Conservation (phyloP, 208 protist species). For the Trypanosoma vivax region DNA sequence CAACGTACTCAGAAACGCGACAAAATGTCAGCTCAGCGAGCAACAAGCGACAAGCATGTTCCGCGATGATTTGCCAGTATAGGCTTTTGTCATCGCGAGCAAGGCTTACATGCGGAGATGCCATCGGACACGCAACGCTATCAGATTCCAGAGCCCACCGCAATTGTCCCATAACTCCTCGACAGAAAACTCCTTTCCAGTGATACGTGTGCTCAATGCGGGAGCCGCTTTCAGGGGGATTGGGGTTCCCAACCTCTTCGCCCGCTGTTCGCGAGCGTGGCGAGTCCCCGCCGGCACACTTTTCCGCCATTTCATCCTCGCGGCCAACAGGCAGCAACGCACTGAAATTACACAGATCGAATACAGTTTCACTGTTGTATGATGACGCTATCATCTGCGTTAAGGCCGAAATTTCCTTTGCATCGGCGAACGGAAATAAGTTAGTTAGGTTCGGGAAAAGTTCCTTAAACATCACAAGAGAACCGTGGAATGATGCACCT, state of each 20-base stretch:
- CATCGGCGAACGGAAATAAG: conserved; percentile 62
- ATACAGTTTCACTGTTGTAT: conserved; percentile 55
- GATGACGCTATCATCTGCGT: conserved; percentile 38
- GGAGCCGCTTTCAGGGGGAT: no score
- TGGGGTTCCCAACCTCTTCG: no score
- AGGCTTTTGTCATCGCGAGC: no score
- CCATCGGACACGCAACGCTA: conserved; percentile 18
- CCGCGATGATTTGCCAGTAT: conserved; percentile 31
- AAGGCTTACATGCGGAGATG: neutral
- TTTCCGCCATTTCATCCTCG: neutral
- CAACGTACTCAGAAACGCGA: conserved; percentile 56
- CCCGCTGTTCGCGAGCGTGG: neutral
- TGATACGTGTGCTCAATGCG: conserved; percentile 17
- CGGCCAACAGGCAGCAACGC: conserved; percentile 14
- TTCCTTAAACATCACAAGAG: conserved; percentile 54
- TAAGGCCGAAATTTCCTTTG: conserved; percentile 53
- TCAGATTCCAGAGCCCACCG: conserved; percentile 60
- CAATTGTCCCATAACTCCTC: conserved; percentile 59
- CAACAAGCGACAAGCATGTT: conserved; percentile 41
- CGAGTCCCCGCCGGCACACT: neutral
- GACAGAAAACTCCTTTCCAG: conserved; percentile 26
- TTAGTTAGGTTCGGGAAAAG: conserved; percentile 38
- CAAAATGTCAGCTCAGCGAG: conserved; percentile 41
- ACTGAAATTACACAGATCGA: conserved; percentile 40
- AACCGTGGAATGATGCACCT: conserved; percentile 27